Conservation (phyloP, 2,329 filamentous ascomycete genomes). For the Diaporthe aspalathi region DNA sequence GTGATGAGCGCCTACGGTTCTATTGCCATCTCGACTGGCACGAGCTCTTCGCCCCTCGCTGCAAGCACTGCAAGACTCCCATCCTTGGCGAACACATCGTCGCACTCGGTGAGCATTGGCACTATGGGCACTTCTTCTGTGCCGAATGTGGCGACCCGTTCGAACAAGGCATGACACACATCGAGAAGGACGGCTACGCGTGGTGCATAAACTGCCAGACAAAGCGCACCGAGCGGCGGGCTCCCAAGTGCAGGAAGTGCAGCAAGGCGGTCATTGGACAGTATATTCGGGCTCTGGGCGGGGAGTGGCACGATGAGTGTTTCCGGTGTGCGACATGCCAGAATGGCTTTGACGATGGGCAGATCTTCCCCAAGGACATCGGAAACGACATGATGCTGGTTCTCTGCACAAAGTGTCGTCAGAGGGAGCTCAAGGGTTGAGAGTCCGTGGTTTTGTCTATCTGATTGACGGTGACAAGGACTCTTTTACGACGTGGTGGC, state of each 20-base stretch:
- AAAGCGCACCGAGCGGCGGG: conserved; percentile 87
- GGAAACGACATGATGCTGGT: conserved; percentile 61
- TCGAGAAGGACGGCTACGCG: conserved; percentile 97
- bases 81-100: conserved; percentile 96
- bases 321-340: conserved; percentile 80
- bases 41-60: conserved; percentile 90
- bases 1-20: conserved; percentile 81
- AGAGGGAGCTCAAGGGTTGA: conserved; percentile 66
- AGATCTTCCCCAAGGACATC: conserved; percentile 71
- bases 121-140: conserved; percentile 98
- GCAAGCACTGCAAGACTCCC: conserved; percentile 95
- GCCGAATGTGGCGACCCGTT: conserved; percentile 98
- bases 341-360: conserved; percentile 72
- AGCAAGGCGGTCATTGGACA: conserved; percentile 86
- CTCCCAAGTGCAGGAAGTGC: conserved; percentile 89
- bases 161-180: conserved; percentile 74
- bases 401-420: conserved; percentile 71
- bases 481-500: not conserved
- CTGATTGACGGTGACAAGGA: not conserved
- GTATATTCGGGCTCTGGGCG: conserved; percentile 88
- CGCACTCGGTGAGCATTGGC: conserved; percentile 95
- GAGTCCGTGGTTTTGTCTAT: conserved; percentile 15
- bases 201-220: conserved; percentile 97
- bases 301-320: conserved; percentile 93
- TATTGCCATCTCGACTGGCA: conserved; percentile 99